These are phyloP conservation scores for Kodamaea sp. DNA, from an alignment of 1,139 yeast genomes.

Conservation along the genomic window DNA sequence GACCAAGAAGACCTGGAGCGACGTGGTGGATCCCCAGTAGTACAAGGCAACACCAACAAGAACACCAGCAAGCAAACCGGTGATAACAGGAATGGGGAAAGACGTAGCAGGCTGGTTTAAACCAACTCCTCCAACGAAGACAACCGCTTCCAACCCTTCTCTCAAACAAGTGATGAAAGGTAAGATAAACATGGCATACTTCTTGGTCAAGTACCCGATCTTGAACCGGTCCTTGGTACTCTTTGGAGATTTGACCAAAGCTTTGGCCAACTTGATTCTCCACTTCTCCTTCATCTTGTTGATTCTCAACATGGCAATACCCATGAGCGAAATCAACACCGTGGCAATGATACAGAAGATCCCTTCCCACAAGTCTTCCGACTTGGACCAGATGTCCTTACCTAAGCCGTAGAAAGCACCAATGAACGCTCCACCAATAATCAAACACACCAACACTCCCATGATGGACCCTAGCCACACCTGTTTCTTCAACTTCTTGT, in stretches of 20 bases:
- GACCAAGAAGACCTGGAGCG: conserved; percentile 78
- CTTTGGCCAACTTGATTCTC: conserved; percentile 84
- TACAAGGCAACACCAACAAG: conserved; percentile 67
- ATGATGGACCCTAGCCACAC: conserved; percentile 76
- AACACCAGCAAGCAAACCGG: conserved; percentile 75
- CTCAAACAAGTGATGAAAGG: conserved; percentile 84
- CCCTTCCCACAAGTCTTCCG: conserved; percentile 96
- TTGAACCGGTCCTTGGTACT: conserved; percentile 32
- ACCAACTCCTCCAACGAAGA: conserved; percentile 89
- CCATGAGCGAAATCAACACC: conserved; percentile 83
- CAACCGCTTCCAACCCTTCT: conserved; percentile 92
- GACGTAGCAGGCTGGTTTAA: conserved; percentile 73
- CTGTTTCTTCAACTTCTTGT: conserved; percentile 44
- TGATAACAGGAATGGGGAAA: conserved; percentile 81
- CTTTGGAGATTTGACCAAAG: conserved; percentile 51
- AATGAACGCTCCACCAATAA: conserved; percentile 83
- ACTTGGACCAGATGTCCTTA: conserved; percentile 77
- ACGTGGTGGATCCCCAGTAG: conserved; percentile 73
- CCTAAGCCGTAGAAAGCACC: conserved; percentile 80
- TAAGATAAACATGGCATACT: conserved; percentile 74
- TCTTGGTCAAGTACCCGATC: conserved; percentile 46
- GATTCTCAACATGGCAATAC: conserved; percentile 85
- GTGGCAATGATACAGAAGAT: conserved; percentile 81
- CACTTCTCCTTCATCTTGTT: conserved; percentile 91
- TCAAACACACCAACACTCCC: conserved; percentile 74